phyloP scores from a whole-genome alignment of 2,329 filamentous ascomycete genomes.

The Stenocarpella maydis region DNA sequence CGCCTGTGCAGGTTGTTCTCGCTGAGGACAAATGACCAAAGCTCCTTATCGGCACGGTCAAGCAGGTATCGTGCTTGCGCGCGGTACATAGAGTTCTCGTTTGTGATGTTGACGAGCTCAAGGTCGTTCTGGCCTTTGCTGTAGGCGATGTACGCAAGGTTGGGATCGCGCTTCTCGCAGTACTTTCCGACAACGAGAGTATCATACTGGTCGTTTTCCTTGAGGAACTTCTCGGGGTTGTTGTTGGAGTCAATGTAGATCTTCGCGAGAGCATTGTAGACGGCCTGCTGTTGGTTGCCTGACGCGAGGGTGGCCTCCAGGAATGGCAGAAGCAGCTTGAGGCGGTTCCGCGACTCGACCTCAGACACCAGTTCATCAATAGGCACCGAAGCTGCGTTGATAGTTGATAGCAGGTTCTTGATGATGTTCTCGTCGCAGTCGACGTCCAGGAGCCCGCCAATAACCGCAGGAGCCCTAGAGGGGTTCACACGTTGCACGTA shows the following conservation, averaged over 20 bases:
- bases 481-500: constrained; percentile 99
- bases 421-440: constrained; percentile 98
- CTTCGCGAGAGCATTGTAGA: constrained; percentile 97
- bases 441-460: constrained; percentile 93
- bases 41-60: constrained; percentile 86
- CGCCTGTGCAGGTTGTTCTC: constrained; percentile 95
- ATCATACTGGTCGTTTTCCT: constrained; percentile 97
- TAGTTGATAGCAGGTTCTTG: constrained; percentile 86
- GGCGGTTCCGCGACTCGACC: constrained; percentile 93
- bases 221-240: constrained; percentile 95
- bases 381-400: constrained; percentile 84
- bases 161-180: constrained; percentile 98
- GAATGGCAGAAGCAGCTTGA: constrained; percentile 96
- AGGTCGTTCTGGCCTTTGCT: constrained; percentile 97
- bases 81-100: constrained; percentile 99
- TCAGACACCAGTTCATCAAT: constrained; percentile 94
- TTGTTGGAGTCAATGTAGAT: constrained; percentile 99
- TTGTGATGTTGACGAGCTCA: constrained; percentile 96
- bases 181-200: constrained; percentile 94
- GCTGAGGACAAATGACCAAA: constrained; percentile 95
- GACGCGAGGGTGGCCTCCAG: constrained; percentile 88
- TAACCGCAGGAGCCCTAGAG: constrained; percentile 85
- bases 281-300: constrained; percentile 94
- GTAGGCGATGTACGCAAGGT: constrained; percentile 93
- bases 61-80: constrained; percentile 96